These are phyloP conservation scores for Stagonosporopsis chrysanthemi DNA, from an alignment of 2,329 filamentous ascomycete genomes.

Conservation along the genomic window DNA sequence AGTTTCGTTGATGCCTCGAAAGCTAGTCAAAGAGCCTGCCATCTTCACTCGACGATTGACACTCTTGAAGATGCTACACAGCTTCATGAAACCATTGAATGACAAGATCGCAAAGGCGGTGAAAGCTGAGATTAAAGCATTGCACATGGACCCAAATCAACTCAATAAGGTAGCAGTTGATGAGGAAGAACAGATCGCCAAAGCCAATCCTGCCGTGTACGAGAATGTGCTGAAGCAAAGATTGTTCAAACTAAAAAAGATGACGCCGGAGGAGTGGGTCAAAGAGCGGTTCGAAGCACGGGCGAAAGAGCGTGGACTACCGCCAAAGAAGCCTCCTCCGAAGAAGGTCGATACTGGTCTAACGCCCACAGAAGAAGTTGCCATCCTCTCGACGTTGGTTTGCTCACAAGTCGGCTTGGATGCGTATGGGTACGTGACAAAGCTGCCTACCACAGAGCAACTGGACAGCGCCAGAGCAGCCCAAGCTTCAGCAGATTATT, in stretches of 20 bases:
- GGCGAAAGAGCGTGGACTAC: slow-evolving; percentile 33
- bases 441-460: slow-evolving; percentile 69
- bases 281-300: slow-evolving; percentile 59
- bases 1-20: slow-evolving; percentile 68
- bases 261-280: slow-evolving; percentile 76
- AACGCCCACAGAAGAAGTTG: slow-evolving; percentile 67
- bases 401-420: slow-evolving; percentile 71
- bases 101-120: slow-evolving; percentile 63
- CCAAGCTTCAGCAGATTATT: slow-evolving; percentile 72
- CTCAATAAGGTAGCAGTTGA: slow-evolving; percentile 74
- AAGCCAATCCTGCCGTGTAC: slow-evolving; percentile 74
- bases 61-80: slow-evolving; percentile 68
- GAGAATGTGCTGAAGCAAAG: slow-evolving; percentile 83
- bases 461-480: slow-evolving; percentile 72
- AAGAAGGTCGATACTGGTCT: slow-evolving; percentile 74
- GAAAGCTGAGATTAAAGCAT: slow-evolving; percentile 59
- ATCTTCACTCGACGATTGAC: slow-evolving; percentile 43
- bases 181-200: slow-evolving; percentile 78
- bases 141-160: slow-evolving; percentile 69
- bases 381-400: slow-evolving; percentile 57
- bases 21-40: slow-evolving; percentile 62
- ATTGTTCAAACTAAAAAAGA: slow-evolving; percentile 77
- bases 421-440: slow-evolving; percentile 76
- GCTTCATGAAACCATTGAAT: slow-evolving; percentile 73
- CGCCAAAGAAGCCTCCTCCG: slow-evolving; percentile 52